Evolutionary conservation across 2,329 filamentous ascomycete species (phyloP).

Genomic region (Fusarium annulatum): DNA sequence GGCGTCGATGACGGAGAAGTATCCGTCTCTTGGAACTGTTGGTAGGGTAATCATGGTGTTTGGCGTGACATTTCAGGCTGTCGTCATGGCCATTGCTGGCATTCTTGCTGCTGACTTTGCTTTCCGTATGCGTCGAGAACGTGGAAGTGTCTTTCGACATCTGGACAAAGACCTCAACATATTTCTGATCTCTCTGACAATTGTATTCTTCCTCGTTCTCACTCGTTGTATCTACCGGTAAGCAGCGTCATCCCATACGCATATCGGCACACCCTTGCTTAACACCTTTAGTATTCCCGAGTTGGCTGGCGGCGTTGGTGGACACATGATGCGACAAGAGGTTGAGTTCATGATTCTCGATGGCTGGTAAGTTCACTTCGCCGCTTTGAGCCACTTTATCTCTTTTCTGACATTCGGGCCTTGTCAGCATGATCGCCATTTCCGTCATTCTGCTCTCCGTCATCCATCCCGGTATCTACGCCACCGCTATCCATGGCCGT

Average conservation of each 20-base stretch:
- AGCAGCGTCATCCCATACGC: accelerated
- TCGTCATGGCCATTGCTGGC: background rate
- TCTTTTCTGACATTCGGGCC: accelerated
- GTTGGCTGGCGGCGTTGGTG: background rate
- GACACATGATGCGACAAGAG: background rate
- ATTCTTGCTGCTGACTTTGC: background rate
- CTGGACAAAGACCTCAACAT: background rate
- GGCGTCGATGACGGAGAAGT: background rate
- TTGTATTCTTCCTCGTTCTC: background rate
- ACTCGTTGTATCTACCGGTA: background rate
- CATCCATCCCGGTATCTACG: background rate
- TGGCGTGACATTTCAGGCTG: background rate
- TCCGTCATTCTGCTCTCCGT: background rate
- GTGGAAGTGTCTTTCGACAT: background rate
- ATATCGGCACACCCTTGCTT: accelerated
- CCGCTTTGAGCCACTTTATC: too few species aligned
- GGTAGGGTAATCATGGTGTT: background rate
- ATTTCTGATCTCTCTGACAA: background rate
- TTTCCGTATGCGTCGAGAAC: background rate
- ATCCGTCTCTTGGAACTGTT: background rate
- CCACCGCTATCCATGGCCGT: background rate
- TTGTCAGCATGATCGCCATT: background rate
- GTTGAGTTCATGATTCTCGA: background rate
- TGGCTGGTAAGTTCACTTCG: background rate
- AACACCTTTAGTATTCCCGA: background rate